phyloP scores from a whole-genome alignment of 441 rosid genomes.

The Erysimum cheiri region DNA sequence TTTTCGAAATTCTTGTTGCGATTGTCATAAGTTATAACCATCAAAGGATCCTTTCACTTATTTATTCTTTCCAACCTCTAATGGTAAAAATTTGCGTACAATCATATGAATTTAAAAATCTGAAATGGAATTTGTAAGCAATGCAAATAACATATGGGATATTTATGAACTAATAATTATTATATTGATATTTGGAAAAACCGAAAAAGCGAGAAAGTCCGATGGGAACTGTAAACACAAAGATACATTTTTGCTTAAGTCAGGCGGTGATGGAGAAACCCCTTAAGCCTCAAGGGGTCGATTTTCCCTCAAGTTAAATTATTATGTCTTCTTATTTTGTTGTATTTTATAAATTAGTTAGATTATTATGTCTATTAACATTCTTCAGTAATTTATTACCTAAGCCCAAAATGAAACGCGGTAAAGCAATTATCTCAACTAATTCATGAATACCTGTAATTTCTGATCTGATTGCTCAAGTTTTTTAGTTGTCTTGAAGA shows the following conservation, averaged over 20 bases:
- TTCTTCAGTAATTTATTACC: not conserved
- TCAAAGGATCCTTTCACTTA: no score
- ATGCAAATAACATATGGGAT: not conserved
- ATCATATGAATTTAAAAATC: not conserved
- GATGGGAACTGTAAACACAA: conserved; percentile 19
- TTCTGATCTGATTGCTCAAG: not conserved
- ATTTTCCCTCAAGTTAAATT: not conserved
- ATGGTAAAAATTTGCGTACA: not conserved
- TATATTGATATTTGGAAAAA: not conserved
- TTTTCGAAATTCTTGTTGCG: no score
- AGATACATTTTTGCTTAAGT: conserved; percentile 8
- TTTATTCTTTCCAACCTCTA: not conserved
- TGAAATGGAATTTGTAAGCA: conserved; percentile 7
- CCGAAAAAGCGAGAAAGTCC: not conserved
- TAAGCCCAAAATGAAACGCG: not conserved
- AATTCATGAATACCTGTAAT: not conserved
- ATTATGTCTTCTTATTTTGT: not conserved
- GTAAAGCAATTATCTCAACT: not conserved
- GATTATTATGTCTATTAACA: not conserved
- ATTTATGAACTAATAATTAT: not conserved
- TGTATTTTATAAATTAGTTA: not conserved
- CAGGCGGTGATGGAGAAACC: conserved; percentile 27
- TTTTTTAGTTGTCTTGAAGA: not conserved
- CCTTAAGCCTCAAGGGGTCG: not conserved
- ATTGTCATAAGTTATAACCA: no score